A percentile compares a stretch with the other conserved stretches of the same genome.
Evolutionary conservation across 176 grass and related monocot genomes (phyloP).

Genomic region (Luzula sylvatica): DNA sequence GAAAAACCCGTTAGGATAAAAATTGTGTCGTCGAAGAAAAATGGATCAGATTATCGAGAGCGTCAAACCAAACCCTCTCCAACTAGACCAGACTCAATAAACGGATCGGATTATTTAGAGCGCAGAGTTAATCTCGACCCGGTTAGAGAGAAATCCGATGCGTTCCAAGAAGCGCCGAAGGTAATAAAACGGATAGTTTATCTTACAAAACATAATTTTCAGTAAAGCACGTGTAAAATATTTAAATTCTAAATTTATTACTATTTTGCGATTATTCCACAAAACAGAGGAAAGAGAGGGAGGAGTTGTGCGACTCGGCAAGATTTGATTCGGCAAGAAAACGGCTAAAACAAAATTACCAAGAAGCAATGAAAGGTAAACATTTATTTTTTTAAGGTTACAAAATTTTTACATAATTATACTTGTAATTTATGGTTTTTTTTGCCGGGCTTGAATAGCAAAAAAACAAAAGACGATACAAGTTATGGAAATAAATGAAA

Average conservation of each 20-base stretch:
- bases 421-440: not conserved
- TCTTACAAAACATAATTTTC: not conserved
- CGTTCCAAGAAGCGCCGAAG: slow-evolving; percentile 18
- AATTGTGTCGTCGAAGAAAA: too few relatives aligned
- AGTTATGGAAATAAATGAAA: slow-evolving; percentile 71
- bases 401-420: not conserved
- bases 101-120: slow-evolving; percentile 6
- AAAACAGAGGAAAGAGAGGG: slow-evolving; percentile 37
- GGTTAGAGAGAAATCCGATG: slow-evolving; percentile 26
- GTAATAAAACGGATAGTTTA: slow-evolving; percentile 6
- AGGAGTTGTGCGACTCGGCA: slow-evolving; percentile 29
- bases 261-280: slow-evolving; percentile 2
- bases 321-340: slow-evolving; percentile 58
- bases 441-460: slow-evolving; percentile 22
- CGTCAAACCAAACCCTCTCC: slow-evolving; percentile 1
- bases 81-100: not conserved
- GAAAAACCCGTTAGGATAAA: too few relatives aligned
- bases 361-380: slow-evolving; percentile 68
- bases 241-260: not conserved
- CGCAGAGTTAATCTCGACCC: not conserved
- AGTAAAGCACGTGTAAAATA: not conserved
- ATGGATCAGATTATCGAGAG: not conserved
- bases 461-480: slow-evolving; percentile 80
- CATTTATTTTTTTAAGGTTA: not conserved
- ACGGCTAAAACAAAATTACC: slow-evolving; percentile 79